These are phyloP conservation scores for Pythium utonaiense DNA, from an alignment of 352 stramenopile species.

Conservation along the genomic window DNA sequence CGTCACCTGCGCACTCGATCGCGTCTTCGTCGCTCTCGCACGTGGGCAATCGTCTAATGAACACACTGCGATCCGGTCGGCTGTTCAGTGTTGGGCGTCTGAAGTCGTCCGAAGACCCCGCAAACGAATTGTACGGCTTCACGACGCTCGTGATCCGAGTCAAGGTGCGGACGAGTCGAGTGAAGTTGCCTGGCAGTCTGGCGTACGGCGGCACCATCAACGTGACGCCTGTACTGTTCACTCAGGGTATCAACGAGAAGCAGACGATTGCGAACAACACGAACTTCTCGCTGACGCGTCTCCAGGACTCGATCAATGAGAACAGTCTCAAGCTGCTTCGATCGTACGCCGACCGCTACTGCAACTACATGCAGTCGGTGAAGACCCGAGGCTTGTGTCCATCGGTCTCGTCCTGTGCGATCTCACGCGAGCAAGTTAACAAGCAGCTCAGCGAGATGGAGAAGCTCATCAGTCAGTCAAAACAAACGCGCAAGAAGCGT, in stretches of 20 bases:
- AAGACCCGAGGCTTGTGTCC: slow-evolving; percentile 31
- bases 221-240: slow-evolving; percentile 76
- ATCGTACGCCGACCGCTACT: slow-evolving; percentile 72
- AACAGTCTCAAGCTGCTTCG: slow-evolving; percentile 64
- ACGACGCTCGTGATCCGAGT: slow-evolving; percentile 79
- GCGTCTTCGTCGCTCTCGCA: slow-evolving; percentile 50
- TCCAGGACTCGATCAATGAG: slow-evolving; percentile 84
- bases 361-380: slow-evolving; percentile 55
- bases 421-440: slow-evolving; percentile 52
- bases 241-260: slow-evolving; percentile 92
- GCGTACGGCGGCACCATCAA: slow-evolving; percentile 56
- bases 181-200: slow-evolving; percentile 63
- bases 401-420: slow-evolving; percentile 12
- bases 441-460: slow-evolving; percentile 57
- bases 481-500: slow-evolving; percentile 77
- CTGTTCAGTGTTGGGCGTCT: slow-evolving; percentile 41
- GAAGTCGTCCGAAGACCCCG: slow-evolving; percentile 20
- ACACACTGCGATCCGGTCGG: slow-evolving; percentile 60
- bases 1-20: slow-evolving; percentile 35
- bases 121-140: slow-evolving; percentile 56
- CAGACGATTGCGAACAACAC: slow-evolving; percentile 91
- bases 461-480: slow-evolving; percentile 62
- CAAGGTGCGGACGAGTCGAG: slow-evolving; percentile 68
- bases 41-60: slow-evolving; percentile 62
- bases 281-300: slow-evolving; percentile 61